Percentiles rank a stretch among this genome's conserved stretches.
Conservation (phyloP, 2,329 filamentous ascomycete species). For the Fusarium verticillioides region DNA sequence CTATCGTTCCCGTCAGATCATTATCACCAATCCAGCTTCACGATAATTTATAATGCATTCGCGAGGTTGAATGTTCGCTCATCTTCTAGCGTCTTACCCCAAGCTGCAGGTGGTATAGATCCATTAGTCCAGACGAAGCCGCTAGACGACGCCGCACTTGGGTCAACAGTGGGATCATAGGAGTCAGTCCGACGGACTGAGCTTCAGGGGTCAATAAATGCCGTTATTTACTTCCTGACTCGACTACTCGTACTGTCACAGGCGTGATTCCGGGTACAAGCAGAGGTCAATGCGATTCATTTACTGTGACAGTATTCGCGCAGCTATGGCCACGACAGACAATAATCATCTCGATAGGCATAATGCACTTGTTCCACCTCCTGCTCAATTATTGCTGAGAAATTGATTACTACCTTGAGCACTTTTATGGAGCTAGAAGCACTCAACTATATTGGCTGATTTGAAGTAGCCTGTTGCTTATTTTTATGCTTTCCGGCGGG, state of each 20-base stretch:
- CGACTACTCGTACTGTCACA: constrained; percentile 13
- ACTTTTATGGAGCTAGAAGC: constrained; percentile 12
- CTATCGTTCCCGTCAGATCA: neutral
- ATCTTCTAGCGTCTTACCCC: constrained; percentile 41
- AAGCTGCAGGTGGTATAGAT: constrained; percentile 33
- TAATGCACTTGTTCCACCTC: neutral
- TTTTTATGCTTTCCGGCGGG: constrained; percentile 6
- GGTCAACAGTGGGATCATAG: constrained; percentile 17
- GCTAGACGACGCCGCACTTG: constrained; percentile 17
- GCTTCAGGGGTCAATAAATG: constrained; percentile 19
- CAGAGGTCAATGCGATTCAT: constrained; percentile 38
- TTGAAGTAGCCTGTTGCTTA: neutral
- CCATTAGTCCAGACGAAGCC: constrained; percentile 22
- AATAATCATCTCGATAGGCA: constrained; percentile 19
- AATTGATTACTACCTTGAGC: constrained; percentile 4
- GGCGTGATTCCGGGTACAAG: constrained; percentile 31
- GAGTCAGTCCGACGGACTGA: constrained; percentile 4
- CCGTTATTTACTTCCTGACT: constrained; percentile 32
- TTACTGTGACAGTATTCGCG: constrained; percentile 26
- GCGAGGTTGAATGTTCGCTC: constrained; percentile 13
- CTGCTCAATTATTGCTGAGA: constrained; percentile 18
- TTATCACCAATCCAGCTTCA: constrained; percentile 8
- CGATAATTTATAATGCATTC: constrained; percentile 9
- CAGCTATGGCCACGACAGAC: constrained; percentile 13
- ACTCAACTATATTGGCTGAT: constrained; percentile 15